phyloP scores from a whole-genome alignment of 345 rosid genomes.

The Kandelia obovata region DNA sequence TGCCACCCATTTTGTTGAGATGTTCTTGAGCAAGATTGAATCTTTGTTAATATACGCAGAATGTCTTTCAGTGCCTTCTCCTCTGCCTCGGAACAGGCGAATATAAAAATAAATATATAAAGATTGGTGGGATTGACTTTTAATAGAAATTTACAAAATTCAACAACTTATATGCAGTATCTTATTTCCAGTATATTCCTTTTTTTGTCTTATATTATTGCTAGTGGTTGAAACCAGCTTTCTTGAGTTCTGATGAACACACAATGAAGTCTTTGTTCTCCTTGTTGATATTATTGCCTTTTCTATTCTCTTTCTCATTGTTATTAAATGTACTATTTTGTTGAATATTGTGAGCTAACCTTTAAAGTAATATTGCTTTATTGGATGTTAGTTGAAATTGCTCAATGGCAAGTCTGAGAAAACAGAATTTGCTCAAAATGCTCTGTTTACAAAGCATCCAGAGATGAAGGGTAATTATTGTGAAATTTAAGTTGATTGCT shows the following conservation, averaged over 20 bases:
- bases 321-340: not conserved
- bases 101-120: no score
- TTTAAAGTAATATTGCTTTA: not conserved
- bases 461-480: slow-evolving; percentile 69
- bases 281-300: not conserved
- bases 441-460: slow-evolving; percentile 77
- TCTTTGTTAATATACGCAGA: not conserved
- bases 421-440: slow-evolving; percentile 50
- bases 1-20: no score
- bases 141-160: no score
- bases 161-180: no score
- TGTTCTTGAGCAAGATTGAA: not conserved
- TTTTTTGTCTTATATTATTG: not conserved
- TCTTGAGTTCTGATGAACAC: not conserved
- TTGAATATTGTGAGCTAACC: not conserved
- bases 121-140: no score
- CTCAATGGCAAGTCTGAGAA: slow-evolving; percentile 49
- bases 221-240: not conserved
- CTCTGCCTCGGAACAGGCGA: no score
- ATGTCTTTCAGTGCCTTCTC: not conserved
- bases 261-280: not conserved
- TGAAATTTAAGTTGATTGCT: not conserved
- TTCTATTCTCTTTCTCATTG: not conserved
- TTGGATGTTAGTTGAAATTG: slow-evolving; percentile 45
- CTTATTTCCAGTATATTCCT: no score